These are phyloP conservation scores for Trichoderma parareesei DNA, from an alignment of 495 filamentous ascomycete genomes.

Conservation along the genomic window DNA sequence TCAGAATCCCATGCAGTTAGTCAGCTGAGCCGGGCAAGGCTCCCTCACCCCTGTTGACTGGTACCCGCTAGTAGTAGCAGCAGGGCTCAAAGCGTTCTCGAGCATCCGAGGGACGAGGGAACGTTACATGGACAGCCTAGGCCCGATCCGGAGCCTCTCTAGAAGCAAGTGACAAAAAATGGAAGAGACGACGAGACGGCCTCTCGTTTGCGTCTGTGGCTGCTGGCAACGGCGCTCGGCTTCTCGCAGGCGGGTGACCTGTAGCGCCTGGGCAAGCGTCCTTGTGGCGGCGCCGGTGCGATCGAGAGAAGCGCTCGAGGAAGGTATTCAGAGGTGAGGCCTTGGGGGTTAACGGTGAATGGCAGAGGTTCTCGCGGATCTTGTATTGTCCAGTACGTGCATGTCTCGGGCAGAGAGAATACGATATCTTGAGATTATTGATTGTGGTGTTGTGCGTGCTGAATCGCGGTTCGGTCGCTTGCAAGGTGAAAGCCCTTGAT, in stretches of 20 bases:
- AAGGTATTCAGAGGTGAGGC: not conserved
- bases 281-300: not conserved
- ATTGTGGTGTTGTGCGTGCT: no score
- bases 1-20: not conserved
- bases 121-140: slow-evolving; percentile 7
- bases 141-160: not conserved
- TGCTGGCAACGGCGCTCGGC: not conserved
- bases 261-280: not conserved
- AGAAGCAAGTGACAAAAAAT: not conserved
- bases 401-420: no score
- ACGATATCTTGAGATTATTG: no score
- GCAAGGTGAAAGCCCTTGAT: not conserved
- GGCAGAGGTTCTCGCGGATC: no score
- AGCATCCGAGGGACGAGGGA: not conserved
- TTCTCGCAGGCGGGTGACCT: slow-evolving; percentile 4
- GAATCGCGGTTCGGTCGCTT: no score
- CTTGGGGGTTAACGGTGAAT: no score
- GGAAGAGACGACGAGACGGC: not conserved
- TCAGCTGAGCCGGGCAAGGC: not conserved
- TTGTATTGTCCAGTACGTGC: no score
- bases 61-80: no score
- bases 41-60: not conserved
- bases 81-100: not conserved
- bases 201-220: not conserved
- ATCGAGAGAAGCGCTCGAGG: not conserved